Conservation (phyloP, 176 grass and related monocot genomes). For the Eremochloa ophiuroides region DNA sequence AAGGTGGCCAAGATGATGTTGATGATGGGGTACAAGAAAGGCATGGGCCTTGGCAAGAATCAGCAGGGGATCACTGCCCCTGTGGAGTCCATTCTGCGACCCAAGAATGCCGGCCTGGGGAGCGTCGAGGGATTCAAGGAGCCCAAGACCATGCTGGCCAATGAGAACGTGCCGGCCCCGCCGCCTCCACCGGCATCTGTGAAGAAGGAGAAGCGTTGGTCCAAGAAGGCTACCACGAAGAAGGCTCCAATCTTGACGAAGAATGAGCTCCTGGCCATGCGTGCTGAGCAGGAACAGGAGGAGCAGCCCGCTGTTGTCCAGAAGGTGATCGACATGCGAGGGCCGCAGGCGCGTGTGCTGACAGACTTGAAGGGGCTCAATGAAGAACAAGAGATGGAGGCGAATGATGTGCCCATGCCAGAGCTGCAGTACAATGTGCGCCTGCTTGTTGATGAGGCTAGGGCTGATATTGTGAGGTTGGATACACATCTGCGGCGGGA, state of each 20-base stretch:
- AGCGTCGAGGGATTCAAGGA: conserved; percentile 79
- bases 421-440: conserved; percentile 84
- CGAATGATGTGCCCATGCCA: conserved; percentile 66
- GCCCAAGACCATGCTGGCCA: conserved; percentile 36
- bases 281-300: conserved; percentile 51
- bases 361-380: conserved; percentile 64
- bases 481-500: conserved; percentile 55
- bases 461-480: conserved; percentile 65
- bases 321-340: conserved; percentile 83
- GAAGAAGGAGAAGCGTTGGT: conserved; percentile 60
- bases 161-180: conserved; percentile 22
- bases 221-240: conserved; percentile 42
- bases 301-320: conserved; percentile 45
- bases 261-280: conserved; percentile 58
- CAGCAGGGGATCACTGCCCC: conserved; percentile 50
- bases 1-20: conserved; percentile 69
- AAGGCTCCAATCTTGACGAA: conserved; percentile 54
- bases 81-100: conserved; percentile 39
- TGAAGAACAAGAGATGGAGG: conserved; percentile 55
- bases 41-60: conserved; percentile 69
- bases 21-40: conserved; percentile 71
- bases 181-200: neutral
- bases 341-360: conserved; percentile 62
- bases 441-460: conserved; percentile 60
- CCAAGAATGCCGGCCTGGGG: conserved; percentile 69